Conservation (phyloP, 2,329 filamentous ascomycete species). For the Aspergillus chevalieri region DNA sequence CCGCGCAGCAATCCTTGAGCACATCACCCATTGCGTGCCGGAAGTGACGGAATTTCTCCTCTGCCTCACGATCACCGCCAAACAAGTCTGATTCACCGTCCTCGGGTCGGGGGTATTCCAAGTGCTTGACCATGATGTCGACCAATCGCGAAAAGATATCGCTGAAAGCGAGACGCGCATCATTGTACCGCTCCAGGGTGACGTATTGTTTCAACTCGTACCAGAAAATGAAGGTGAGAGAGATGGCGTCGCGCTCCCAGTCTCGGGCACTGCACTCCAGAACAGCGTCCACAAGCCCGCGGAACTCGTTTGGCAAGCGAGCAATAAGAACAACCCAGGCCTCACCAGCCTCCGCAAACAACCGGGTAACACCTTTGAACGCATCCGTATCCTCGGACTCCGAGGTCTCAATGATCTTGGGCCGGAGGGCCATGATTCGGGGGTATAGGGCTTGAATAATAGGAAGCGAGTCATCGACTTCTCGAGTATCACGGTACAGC, state of each 20-base stretch:
- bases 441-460: constrained; percentile 80
- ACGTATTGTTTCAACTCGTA: constrained; percentile 97
- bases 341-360: constrained; percentile 89
- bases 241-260: constrained; percentile 82
- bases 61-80: constrained; percentile 88
- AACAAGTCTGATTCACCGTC: constrained; percentile 77
- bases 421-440: constrained; percentile 66
- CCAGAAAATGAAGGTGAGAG: constrained; percentile 95
- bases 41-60: constrained; percentile 96
- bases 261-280: constrained; percentile 88
- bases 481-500: constrained; percentile 83
- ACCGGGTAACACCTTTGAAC: constrained; percentile 80
- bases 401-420: constrained; percentile 68
- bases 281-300: constrained; percentile 77
- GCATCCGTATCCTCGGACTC: constrained; percentile 77
- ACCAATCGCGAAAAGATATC: constrained; percentile 85
- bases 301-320: constrained; percentile 73
- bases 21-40: constrained; percentile 96
- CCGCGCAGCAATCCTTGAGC: constrained; percentile 92
- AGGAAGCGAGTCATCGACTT: constrained; percentile 82
- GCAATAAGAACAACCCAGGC: constrained; percentile 91
- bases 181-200: constrained; percentile 80
- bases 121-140: constrained; percentile 83
- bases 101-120: constrained; percentile 78
- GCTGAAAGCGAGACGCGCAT: constrained; percentile 68